Conservation (phyloP, 2,329 filamentous ascomycete genomes). For the Colletotrichum tropicicola region DNA sequence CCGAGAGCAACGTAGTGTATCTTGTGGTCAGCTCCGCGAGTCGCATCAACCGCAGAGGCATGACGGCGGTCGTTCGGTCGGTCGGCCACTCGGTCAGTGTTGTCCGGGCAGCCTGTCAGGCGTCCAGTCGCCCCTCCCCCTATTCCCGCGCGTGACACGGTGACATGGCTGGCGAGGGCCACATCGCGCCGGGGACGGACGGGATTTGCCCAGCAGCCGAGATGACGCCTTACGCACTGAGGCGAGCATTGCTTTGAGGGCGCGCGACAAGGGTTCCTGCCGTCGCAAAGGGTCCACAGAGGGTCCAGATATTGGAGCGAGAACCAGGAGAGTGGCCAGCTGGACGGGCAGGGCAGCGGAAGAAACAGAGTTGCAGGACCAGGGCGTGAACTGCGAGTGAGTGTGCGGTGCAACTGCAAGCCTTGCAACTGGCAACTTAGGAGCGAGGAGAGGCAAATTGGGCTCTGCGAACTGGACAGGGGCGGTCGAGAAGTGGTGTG, state of each 20-base stretch:
- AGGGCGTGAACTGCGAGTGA: no score
- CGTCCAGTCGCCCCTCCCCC: constrained; percentile 2
- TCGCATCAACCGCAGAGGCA: background rate
- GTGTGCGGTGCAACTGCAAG: no score
- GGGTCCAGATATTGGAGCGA: no score
- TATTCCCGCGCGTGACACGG: constrained; percentile 11
- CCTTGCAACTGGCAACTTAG: no score
- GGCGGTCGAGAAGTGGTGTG: background rate
- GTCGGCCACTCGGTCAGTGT: constrained; percentile 18
- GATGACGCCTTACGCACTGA: background rate
- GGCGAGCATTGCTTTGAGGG: background rate
- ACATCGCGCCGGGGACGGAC: constrained; percentile 15
- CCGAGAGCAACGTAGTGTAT: no score
- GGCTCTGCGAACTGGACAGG: background rate
- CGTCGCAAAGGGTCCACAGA: no score
- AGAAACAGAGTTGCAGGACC: background rate
- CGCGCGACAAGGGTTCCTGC: constrained; percentile 1
- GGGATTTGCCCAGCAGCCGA: constrained; percentile 23
- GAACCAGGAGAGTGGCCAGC: no score
- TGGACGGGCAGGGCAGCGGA: no score
- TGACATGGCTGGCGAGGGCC: constrained; percentile 1
- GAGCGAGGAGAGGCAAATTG: constrained; percentile 14
- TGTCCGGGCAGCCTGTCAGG: constrained; percentile 15
- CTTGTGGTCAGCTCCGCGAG: background rate
- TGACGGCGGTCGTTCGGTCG: background rate